Evolutionary conservation across 1,284 basidiomycete genomes (phyloP), one percentile per base, ranked within the genome.

Genomic region (Apiotrichum domesticum): DNA sequence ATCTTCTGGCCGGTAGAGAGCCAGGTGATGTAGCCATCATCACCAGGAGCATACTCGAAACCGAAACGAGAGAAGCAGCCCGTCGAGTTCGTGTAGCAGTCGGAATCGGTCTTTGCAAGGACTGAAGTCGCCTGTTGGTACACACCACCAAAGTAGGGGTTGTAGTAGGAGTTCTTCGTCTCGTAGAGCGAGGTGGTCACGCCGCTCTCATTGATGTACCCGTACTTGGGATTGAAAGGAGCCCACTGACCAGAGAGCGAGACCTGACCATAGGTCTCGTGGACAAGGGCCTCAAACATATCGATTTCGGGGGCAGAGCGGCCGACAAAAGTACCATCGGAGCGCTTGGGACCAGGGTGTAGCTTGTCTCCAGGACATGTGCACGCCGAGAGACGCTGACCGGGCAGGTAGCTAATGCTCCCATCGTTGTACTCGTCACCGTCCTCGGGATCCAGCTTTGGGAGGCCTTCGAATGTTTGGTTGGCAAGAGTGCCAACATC

Each of bases 301-400:
- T 90, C 88, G 55, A 95, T 91, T 76, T 94, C 90, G 4, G 90
- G 91, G 0, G 90, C 88, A 0, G 85, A 80, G 34, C 91, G 83
- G n/a, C 87, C 92, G 3, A 86, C 83, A 66, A 81, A 89, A 2
- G 85, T 82, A 14, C 89, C 90, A 63, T 85, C 81, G 0, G 74
- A 53, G 40, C 79, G 78, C 43, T 80, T 74, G 11, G 90, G 90
- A 1, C 90, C 90, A 0, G 90, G 91, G 71, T 94, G 91, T 1
- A 86, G 86, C 59, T 51, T 11, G 42, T 72, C 68, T 45, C 88
- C 85, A 0, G 85, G 77, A 67, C 90, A 94, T 1, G 90, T 91
- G 67, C 90, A 93, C 0, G 79, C 77, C 61, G 87, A 90, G 2
- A 94, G 79, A 35, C 87, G 82, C 73, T 94, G 91, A 7, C 90